These are phyloP conservation scores for Papiliotrema flavescens DNA, from an alignment of 1,284 basidiomycete species.

Conservation along the genomic window DNA sequence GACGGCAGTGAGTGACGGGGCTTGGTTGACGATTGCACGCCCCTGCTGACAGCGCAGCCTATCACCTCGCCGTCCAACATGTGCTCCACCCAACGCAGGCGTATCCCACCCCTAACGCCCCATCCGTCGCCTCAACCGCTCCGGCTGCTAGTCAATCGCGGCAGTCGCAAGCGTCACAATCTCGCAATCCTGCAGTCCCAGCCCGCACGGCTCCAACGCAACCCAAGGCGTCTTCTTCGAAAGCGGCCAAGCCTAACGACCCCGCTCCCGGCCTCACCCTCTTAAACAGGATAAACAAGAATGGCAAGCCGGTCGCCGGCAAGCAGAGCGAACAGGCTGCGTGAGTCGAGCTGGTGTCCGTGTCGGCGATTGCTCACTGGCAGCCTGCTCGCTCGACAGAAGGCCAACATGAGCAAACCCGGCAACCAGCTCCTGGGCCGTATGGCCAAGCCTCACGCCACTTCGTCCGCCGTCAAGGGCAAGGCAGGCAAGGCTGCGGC, in stretches of 20 bases:
- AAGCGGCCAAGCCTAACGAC: neutral
- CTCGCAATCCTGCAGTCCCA: too few relatives aligned
- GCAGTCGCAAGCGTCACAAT: too few relatives aligned
- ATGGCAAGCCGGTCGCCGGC: conserved; percentile 15
- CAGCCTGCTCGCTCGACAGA: conserved; percentile 39
- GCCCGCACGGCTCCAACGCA: conserved; percentile 31
- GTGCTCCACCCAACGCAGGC: conserved; percentile 28
- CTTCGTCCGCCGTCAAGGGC: conserved; percentile 12
- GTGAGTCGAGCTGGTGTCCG: conserved; percentile 18
- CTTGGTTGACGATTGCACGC: neutral
- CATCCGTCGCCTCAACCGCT: conserved; percentile 5
- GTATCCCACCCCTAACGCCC: conserved; percentile 14
- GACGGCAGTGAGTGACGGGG: conserved; percentile 35
- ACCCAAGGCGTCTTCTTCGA: conserved; percentile 23
- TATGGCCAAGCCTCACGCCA: conserved; percentile 17
- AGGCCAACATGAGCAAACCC: conserved; percentile 26
- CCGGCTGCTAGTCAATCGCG: too few relatives aligned
- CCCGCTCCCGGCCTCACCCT: conserved; percentile 36
- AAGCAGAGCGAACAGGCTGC: too few relatives aligned
- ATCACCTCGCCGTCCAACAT: conserved; percentile 36
- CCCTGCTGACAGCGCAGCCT: conserved; percentile 17
- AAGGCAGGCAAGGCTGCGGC: conserved; percentile 10
- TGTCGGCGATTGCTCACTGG: neutral
- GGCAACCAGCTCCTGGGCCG: conserved; percentile 33
- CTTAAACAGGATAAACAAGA: conserved; percentile 28